Conservation (phyloP, 495 filamentous ascomycete genomes). For the Penicillium coffeae region DNA sequence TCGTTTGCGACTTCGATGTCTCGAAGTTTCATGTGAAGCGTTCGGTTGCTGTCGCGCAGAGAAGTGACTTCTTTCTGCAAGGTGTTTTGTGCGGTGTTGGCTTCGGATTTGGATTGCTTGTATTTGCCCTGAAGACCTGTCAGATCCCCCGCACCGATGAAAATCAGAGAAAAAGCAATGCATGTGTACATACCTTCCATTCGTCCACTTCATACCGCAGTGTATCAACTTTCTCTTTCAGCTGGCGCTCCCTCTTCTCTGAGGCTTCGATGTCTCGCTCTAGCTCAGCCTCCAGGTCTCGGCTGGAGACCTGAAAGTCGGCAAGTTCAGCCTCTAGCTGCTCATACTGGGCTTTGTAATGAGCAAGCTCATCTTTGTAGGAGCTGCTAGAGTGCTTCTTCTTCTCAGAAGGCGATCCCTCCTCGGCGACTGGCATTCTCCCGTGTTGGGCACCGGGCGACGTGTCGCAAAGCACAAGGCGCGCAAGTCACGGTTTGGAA, state of each 20-base stretch:
- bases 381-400: conserved; percentile 54
- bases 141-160: not conserved
- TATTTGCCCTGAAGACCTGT: conserved; percentile 71
- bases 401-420: conserved; percentile 56
- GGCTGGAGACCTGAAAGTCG: conserved; percentile 91
- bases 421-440: conserved; percentile 56
- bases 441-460: conserved; percentile 30
- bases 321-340: conserved; percentile 85
- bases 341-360: conserved; percentile 96
- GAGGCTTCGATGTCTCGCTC: conserved; percentile 96
- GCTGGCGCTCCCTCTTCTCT: conserved; percentile 81
- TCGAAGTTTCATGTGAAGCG: conserved; percentile 74
- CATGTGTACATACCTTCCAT: conserved; percentile 72
- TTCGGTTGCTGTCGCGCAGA: conserved; percentile 77
- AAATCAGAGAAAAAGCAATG: not conserved
- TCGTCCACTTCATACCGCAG: conserved; percentile 89
- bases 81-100: conserved; percentile 72
- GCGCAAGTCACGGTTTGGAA: not conserved
- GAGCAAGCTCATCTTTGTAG: conserved; percentile 70
- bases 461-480: conserved; percentile 22
- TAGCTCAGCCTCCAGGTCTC: conserved; percentile 89
- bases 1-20: conserved; percentile 98
- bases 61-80: conserved; percentile 95
- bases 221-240: conserved; percentile 81
- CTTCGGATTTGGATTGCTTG: conserved; percentile 88